These are phyloP conservation scores for Geotrichum citri-aurantii DNA, from an alignment of 1,139 yeast genomes.

Conservation along the genomic window DNA sequence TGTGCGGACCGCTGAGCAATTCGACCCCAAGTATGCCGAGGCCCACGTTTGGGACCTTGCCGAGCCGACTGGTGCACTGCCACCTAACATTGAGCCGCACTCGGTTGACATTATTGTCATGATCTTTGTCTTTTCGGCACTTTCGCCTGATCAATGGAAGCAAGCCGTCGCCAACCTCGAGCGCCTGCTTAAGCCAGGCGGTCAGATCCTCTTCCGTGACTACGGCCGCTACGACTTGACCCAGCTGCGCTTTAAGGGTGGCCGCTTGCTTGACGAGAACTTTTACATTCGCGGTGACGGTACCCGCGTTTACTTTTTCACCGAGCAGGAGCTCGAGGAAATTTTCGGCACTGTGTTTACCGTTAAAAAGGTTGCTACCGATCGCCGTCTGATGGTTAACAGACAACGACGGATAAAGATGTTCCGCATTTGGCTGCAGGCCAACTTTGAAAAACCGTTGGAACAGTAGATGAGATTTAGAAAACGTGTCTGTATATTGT, in stretches of 20 bases:
- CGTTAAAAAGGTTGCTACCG: slow-evolving; percentile 78
- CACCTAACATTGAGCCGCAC: slow-evolving; percentile 74
- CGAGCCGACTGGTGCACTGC: slow-evolving; percentile 64
- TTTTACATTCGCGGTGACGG: slow-evolving; percentile 98
- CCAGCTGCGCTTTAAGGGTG: slow-evolving; percentile 87
- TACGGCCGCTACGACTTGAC: slow-evolving; percentile 96
- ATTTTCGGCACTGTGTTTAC: slow-evolving; percentile 64
- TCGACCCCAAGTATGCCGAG: slow-evolving; percentile 58
- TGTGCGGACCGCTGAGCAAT: slow-evolving; percentile 57
- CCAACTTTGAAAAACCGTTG: slow-evolving; percentile 50
- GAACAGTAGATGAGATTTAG: not conserved
- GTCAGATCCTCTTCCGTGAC: slow-evolving; percentile 82
- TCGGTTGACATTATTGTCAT: slow-evolving; percentile 87
- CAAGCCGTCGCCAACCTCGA: slow-evolving; percentile 66
- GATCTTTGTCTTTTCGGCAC: slow-evolving; percentile 90
- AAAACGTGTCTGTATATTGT: not conserved
- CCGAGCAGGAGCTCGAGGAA: slow-evolving; percentile 79
- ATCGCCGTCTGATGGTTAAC: slow-evolving; percentile 83
- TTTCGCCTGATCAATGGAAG: slow-evolving; percentile 87
- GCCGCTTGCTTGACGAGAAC: slow-evolving; percentile 80
- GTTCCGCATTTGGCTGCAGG: slow-evolving; percentile 98
- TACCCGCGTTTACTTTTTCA: slow-evolving; percentile 92
- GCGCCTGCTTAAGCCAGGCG: slow-evolving; percentile 84
- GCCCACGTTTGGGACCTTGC: slow-evolving; percentile 97
- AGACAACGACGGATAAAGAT: slow-evolving; percentile 87